Conservation (phyloP, 306 rosid genomes). For the Casuarina cunninghamiana region DNA sequence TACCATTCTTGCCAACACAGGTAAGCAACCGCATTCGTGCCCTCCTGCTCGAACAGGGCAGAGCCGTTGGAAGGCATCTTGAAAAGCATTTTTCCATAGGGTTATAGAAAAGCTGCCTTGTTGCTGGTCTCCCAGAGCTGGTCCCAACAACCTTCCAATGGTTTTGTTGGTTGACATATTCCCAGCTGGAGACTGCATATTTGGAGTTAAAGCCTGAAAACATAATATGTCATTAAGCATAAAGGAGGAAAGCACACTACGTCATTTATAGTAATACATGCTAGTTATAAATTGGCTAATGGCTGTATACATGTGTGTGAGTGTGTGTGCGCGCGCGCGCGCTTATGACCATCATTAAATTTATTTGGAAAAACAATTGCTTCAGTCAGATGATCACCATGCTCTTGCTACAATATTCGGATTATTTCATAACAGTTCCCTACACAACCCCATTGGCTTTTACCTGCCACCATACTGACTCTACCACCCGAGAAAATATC, state of each 20-base stretch:
- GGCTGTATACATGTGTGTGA: background rate
- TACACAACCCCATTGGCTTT: conserved; percentile 2
- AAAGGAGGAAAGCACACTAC: background rate
- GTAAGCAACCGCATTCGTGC: conserved; percentile 97
- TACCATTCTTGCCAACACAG: conserved; percentile 84
- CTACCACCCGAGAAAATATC: conserved; percentile 93
- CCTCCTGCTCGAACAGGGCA: conserved; percentile 98
- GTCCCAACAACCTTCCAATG: conserved; percentile 61
- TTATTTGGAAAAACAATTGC: background rate
- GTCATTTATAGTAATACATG: background rate
- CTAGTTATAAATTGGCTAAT: background rate
- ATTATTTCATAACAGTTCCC: background rate
- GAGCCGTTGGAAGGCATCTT: conserved; percentile 81
- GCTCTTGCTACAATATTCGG: conserved; percentile 19
- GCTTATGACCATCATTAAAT: background rate
- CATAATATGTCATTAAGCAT: conserved; percentile 21
- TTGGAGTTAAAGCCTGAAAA: conserved; percentile 87
- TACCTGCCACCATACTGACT: conserved; percentile 99
- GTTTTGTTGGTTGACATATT: conserved; percentile 41
- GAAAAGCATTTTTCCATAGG: conserved; percentile 87
- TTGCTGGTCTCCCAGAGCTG: conserved; percentile 79
- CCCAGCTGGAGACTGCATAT: conserved; percentile 72
- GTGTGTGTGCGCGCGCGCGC: no score
- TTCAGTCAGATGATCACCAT: conserved; percentile 14
- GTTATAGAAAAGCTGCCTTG: conserved; percentile 82